Evolutionary conservation across 306 rosid species (phyloP).

Genomic region (Delonix regia): DNA sequence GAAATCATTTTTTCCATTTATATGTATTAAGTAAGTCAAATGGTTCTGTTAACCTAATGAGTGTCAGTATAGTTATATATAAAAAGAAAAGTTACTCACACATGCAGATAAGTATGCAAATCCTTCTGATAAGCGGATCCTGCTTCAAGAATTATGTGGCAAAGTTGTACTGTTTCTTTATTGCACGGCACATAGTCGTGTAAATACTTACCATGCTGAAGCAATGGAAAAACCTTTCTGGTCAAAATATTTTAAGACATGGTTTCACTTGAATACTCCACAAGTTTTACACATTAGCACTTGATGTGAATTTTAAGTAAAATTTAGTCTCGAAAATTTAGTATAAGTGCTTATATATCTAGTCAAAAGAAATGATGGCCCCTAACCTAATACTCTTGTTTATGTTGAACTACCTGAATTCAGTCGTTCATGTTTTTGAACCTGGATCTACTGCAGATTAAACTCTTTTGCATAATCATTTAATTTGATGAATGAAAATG

Average conservation of each 20-base stretch:
- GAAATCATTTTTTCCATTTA: neutral
- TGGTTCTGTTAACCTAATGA: neutral
- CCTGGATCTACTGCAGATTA: slow-evolving; percentile 3
- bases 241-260: neutral
- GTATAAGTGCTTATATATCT: neutral
- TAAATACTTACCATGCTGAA: slow-evolving; percentile 7
- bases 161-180: neutral
- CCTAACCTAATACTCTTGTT: neutral
- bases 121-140: neutral
- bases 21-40: neutral
- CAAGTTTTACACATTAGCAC: neutral
- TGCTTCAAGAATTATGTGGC: neutral
- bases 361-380: neutral
- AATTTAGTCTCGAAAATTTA: neutral
- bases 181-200: neutral
- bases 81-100: neutral
- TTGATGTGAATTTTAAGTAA: neutral
- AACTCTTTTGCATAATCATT: slow-evolving; percentile 17
- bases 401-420: neutral
- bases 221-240: neutral
- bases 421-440: neutral
- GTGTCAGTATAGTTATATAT: neutral
- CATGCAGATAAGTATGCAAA: neutral
- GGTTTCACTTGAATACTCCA: neutral
- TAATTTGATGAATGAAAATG: slow-evolving; percentile 36